Evolutionary conservation across 805 yeast genomes (phyloP).

Genomic region (Saccharomycopsis capsularis): DNA sequence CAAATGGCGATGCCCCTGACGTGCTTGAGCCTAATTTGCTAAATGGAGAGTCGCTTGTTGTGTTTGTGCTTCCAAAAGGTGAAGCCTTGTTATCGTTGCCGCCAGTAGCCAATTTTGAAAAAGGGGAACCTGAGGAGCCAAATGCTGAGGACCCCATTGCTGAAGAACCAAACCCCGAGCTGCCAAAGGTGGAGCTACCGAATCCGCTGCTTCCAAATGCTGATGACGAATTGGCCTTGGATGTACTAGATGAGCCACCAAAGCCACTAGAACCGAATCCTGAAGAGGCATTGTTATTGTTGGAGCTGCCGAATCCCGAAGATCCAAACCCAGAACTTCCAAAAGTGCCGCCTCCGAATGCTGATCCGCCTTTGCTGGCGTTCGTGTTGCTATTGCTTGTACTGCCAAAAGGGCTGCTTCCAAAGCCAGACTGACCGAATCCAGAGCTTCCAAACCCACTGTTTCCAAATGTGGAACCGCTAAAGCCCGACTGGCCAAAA

Average conservation of each 20-base stretch:
- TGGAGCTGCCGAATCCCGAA: not conserved
- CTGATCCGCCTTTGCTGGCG: too few relatives aligned
- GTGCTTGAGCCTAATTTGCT: too few relatives aligned
- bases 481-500: not conserved
- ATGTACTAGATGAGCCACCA: not conserved
- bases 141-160: not conserved
- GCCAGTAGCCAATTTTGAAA: not conserved
- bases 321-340: constrained; percentile 2
- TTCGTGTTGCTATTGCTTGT: not conserved
- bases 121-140: not conserved
- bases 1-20: not conserved
- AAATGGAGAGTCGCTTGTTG: not conserved
- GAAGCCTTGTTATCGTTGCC: not conserved
- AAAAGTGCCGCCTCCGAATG: too few relatives aligned
- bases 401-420: not conserved
- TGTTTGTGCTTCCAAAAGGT: constrained; percentile 1
- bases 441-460: not conserved
- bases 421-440: constrained; percentile 8
- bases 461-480: not conserved
- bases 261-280: not conserved
- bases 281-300: not conserved
- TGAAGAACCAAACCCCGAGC: not conserved
- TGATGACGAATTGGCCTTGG: not conserved
- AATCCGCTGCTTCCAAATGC: constrained; percentile 1
- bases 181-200: not conserved